A percentile compares a stretch with the other conserved stretches of the same genome.
phyloP scores from a whole-genome alignment of 306 rosid genomes.

The Hippophae gyantsensis region DNA sequence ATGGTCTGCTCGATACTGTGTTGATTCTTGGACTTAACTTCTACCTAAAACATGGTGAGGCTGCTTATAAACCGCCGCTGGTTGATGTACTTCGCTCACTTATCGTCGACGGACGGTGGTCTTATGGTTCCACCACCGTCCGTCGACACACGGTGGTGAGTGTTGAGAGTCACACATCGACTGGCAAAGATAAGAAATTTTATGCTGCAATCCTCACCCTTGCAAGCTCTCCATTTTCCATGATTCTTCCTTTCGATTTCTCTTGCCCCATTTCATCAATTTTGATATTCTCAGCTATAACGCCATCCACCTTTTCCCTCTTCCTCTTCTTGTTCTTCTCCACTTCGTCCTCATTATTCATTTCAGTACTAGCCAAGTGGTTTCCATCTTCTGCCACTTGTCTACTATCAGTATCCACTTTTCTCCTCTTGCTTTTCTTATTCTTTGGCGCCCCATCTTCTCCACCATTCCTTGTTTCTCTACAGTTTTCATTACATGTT shows the following conservation, averaged over 20 bases:
- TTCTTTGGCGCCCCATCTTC: neutral
- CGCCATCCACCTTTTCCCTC: slow-evolving; percentile 11
- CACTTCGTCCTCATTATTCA: neutral
- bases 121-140: too few relatives aligned
- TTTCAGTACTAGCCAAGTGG: neutral
- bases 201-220: too few relatives aligned
- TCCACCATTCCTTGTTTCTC: neutral
- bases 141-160: too few relatives aligned
- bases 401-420: neutral
- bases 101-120: too few relatives aligned
- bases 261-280: slow-evolving; percentile 12
- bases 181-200: too few relatives aligned
- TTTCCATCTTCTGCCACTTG: neutral
- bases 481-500: neutral
- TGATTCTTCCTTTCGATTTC: slow-evolving; percentile 8
- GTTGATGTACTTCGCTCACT: too few relatives aligned
- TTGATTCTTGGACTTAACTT: too few relatives aligned
- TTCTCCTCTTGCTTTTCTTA: slow-evolving; percentile 1
- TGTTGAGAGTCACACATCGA: too few relatives aligned
- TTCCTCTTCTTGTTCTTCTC: slow-evolving; percentile 8
- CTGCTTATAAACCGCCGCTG: too few relatives aligned
- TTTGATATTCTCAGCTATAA: slow-evolving; percentile 7
- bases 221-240: slow-evolving; percentile 4
- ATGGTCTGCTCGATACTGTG: too few relatives aligned
- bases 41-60: too few relatives aligned